Evolutionary conservation across 2,329 filamentous ascomycete species (phyloP).

Genomic region (Pseudopithomyces chartarum): DNA sequence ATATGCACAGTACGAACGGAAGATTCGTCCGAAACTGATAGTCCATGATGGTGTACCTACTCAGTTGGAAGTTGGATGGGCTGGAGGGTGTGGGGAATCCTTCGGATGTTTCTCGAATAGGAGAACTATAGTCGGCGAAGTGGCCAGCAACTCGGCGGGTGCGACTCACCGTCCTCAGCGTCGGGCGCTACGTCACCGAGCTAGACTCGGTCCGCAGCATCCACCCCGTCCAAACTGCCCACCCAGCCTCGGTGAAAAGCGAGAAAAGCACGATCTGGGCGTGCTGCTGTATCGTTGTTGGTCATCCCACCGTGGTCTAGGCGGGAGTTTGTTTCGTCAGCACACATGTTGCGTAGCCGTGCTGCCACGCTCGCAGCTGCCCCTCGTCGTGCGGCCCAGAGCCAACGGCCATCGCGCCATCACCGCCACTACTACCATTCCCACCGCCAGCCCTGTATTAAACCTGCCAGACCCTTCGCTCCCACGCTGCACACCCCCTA

Average conservation of each 20-base stretch:
- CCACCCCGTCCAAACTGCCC: not conserved
- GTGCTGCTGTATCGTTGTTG: not conserved
- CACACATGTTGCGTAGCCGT: slow-evolving; percentile 16
- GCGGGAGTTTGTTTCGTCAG: slow-evolving; percentile 5
- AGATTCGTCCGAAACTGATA: not conserved
- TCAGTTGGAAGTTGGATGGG: too few relatives aligned
- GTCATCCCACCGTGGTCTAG: slow-evolving; percentile 12
- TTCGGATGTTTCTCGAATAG: not conserved
- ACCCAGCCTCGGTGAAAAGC: not conserved
- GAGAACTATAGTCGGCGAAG: not conserved
- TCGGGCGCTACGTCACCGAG: not conserved
- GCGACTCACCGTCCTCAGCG: too few relatives aligned
- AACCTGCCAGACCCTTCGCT: not conserved
- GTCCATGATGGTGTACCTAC: too few relatives aligned
- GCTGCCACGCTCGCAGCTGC: slow-evolving; percentile 14
- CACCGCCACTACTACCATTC: too few relatives aligned
- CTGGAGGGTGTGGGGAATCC: not conserved
- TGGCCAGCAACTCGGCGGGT: not conserved
- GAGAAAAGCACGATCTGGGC: not conserved
- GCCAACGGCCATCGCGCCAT: slow-evolving; percentile 11
- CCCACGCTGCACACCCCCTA: not conserved
- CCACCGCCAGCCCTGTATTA: not conserved
- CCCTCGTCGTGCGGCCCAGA: slow-evolving; percentile 2
- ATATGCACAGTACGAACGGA: too few relatives aligned
- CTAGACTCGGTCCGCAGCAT: not conserved